phyloP scores from a whole-genome alignment of 345 rosid species.

The Citrus sp. region DNA sequence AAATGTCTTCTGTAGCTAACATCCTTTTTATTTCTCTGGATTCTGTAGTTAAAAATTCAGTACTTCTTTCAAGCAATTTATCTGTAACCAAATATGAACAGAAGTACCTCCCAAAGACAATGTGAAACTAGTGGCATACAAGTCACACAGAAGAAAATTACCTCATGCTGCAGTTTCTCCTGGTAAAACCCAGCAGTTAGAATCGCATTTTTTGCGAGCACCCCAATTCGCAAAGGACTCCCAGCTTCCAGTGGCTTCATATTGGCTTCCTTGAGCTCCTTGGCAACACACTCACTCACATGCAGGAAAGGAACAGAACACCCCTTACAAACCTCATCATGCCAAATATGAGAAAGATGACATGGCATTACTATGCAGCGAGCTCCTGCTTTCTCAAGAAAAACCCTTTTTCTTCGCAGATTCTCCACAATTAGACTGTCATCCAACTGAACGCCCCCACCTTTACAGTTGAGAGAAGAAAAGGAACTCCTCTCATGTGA shows the following conservation, averaged over 20 bases:
- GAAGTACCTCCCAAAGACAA: neutral
- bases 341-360: constrained; percentile 48
- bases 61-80: neutral
- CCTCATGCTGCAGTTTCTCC: constrained; percentile 45
- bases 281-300: constrained; percentile 51
- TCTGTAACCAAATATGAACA: neutral
- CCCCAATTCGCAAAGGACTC: constrained; percentile 45
- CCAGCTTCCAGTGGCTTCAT: constrained; percentile 54
- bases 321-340: constrained; percentile 32
- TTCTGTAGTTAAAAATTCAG: neutral
- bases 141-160: constrained; percentile 14
- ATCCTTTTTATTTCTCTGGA: neutral
- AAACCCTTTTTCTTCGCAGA: constrained; percentile 32
- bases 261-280: constrained; percentile 46
- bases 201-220: constrained; percentile 35
- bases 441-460: constrained; percentile 30
- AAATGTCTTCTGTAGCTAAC: no score
- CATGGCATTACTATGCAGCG: constrained; percentile 51
- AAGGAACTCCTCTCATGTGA: constrained; percentile 42
- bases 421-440: constrained; percentile 29
- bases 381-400: constrained; percentile 49
- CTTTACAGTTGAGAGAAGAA: constrained; percentile 35
- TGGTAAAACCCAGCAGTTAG: constrained; percentile 47
- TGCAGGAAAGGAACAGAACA: constrained; percentile 39
- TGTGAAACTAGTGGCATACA: neutral